Percentiles rank a stretch among this genome's conserved stretches.
Conservation (phyloP, 345 rosid genomes). For the Hibiscus tridactylites region DNA sequence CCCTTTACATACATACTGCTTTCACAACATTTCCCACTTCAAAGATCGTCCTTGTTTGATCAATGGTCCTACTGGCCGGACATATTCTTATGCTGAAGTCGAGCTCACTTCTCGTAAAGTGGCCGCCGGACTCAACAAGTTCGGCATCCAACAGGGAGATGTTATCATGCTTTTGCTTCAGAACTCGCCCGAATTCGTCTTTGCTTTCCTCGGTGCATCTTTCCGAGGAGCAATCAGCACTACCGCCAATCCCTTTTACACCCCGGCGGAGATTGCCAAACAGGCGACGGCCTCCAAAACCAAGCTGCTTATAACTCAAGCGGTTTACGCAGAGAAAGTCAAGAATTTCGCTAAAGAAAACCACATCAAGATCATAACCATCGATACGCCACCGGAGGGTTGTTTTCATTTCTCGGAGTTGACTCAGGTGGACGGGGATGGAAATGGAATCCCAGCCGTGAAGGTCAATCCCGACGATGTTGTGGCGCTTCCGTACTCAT, state of each 20-base stretch:
- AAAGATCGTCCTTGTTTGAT: slow-evolving; percentile 42
- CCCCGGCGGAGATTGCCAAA: slow-evolving; percentile 49
- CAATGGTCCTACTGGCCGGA: slow-evolving; percentile 39
- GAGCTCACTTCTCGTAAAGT: slow-evolving; percentile 42
- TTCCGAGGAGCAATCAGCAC: slow-evolving; percentile 43
- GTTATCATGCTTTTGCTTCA: slow-evolving; percentile 63
- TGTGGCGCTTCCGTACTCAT: slow-evolving; percentile 64
- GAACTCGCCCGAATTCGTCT: slow-evolving; percentile 52
- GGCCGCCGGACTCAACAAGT: slow-evolving; percentile 40
- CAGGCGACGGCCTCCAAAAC: slow-evolving; percentile 39
- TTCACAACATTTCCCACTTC: slow-evolving; percentile 36
- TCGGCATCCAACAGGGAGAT: slow-evolving; percentile 48
- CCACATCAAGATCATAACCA: slow-evolving; percentile 27
- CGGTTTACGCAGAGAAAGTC: slow-evolving; percentile 32
- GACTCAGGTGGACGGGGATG: slow-evolving; percentile 26
- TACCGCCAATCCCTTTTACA: slow-evolving; percentile 55
- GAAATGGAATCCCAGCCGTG: no score
- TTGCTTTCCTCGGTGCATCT: slow-evolving; percentile 52
- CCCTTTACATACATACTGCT: slow-evolving; percentile 43
- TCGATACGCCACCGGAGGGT: slow-evolving; percentile 32
- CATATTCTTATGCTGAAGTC: slow-evolving; percentile 43
- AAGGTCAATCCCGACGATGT: slow-evolving; percentile 45
- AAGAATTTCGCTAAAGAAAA: slow-evolving; percentile 27
- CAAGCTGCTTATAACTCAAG: slow-evolving; percentile 41
- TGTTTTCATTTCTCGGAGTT: slow-evolving; percentile 45